Percentiles rank a stretch among this genome's conserved stretches.
Evolutionary conservation across 768 basidiomycete species (phyloP).

Genomic region (Amanita rimosa): DNA sequence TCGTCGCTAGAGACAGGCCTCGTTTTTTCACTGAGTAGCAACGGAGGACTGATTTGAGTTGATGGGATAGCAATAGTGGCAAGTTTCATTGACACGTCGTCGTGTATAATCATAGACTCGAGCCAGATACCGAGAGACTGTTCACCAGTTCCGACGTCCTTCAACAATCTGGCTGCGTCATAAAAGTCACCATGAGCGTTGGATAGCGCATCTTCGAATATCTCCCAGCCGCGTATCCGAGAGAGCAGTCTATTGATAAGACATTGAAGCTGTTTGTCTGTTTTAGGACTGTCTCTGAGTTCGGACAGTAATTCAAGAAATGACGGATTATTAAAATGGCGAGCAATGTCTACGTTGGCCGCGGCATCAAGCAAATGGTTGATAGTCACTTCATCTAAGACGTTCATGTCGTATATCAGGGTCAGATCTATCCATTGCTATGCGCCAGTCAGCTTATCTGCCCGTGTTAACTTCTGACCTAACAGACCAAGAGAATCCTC

Average conservation of each 20-base stretch:
- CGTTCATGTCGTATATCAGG: slow-evolving; percentile 40
- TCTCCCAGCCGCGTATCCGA: slow-evolving; percentile 46
- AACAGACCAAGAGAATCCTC: slow-evolving; percentile 27
- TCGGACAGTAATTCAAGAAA: slow-evolving; percentile 31
- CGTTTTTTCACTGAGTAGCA: slow-evolving; percentile 22
- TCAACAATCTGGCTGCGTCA: slow-evolving; percentile 37
- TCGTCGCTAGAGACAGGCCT: slow-evolving; percentile 33
- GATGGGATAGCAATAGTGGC: slow-evolving; percentile 25
- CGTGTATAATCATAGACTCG: slow-evolving; percentile 53
- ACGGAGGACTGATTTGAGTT: slow-evolving; percentile 23
- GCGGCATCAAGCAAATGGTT: slow-evolving; percentile 51
- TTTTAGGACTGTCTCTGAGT: slow-evolving; percentile 24
- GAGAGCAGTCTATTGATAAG: slow-evolving; percentile 34
- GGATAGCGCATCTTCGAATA: slow-evolving; percentile 50
- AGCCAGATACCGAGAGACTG: slow-evolving; percentile 65
- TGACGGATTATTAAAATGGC: slow-evolving; percentile 30
- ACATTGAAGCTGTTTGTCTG: slow-evolving; percentile 28
- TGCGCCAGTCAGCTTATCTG: not conserved
- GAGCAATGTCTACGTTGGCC: slow-evolving; percentile 54
- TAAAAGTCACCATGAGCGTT: slow-evolving; percentile 41
- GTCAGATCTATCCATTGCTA: slow-evolving; percentile 50
- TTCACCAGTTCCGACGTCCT: slow-evolving; percentile 54
- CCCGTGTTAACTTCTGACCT: not conserved
- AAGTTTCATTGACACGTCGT: slow-evolving; percentile 36
- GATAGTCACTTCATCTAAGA: slow-evolving; percentile 44